Base-by-base conservation (phyloP, 1,284 basidiomycete species). In the Neotropicomus parvogracilis region DNA sequence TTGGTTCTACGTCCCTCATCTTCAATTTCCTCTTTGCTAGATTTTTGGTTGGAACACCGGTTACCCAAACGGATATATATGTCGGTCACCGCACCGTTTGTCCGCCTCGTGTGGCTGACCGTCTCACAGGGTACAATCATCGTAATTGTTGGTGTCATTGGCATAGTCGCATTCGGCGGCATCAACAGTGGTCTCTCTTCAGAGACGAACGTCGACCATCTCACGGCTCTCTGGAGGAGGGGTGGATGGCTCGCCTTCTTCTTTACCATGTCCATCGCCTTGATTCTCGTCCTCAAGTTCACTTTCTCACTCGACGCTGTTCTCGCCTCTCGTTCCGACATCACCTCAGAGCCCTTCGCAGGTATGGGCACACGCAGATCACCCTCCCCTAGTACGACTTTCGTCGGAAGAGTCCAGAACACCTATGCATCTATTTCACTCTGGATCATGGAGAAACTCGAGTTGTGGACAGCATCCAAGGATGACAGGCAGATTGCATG, bases 1-100 rank as follows among this genome's bases (percentile, higher is more conserved):
- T 91, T 9, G 88, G 89, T 17, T 89, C 88, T 3, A 85, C 87
- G 9, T 88, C 88, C 11, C 79, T 93, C 50, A 81, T 93, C 48
- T 93, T 93, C 72, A 93, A 93, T 67, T 91, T 92, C 62, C 72
- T 93, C 31, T 92, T 93, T 63, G 90, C 88, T 19, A 79, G 85
- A 55, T 85, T 90, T 58, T 76, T 91, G 53, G 84, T 90, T 10
- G 88, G 88, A 42, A 87, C 87, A 14, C 88, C 87, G 2, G 86
- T 93, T 34, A 90, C 87, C 38, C 78, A 70, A 49, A 83, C 79
- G 35, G 91, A 93, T 64, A 87, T 91, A 34, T 84, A 88, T 60
- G 88, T 87, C 58, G 24, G 53, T 40, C 24, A n/a, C 40, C 40
- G 35, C 26, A 26, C n/a, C 12, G 0, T 38, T 21, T 4, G 16